A percentile compares a stretch with the other conserved stretches of the same genome.
Evolutionary conservation across 495 filamentous ascomycete genomes (phyloP).

Genomic region (Penicillium lividum): DNA sequence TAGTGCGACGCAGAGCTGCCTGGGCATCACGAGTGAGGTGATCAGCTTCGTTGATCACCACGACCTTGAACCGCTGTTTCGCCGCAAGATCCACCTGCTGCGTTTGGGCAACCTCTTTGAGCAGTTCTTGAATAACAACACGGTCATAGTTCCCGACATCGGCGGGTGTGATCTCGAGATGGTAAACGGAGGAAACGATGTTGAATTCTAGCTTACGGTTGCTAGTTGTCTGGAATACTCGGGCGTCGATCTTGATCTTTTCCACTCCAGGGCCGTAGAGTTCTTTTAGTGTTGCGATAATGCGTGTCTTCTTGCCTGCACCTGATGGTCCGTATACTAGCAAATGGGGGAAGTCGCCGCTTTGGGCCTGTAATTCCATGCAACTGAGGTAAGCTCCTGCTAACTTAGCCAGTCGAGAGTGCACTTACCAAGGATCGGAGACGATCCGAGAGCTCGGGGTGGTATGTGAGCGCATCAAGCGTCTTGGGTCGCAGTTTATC

Average conservation of each 20-base stretch:
- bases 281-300: conserved; percentile 89
- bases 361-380: conserved; percentile 69
- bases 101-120: conserved; percentile 98
- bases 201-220: conserved; percentile 99
- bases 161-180: conserved; percentile 95
- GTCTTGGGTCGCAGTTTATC: conserved; percentile 92
- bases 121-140: conserved; percentile 90
- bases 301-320: conserved; percentile 95
- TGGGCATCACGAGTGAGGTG: conserved; percentile 92
- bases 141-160: conserved; percentile 97
- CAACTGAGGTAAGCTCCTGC: conserved; percentile 3
- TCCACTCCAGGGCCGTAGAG: conserved; percentile 90
- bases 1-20: conserved; percentile 89
- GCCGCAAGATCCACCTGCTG: conserved; percentile 93
- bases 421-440: conserved; percentile 77
- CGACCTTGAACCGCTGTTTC: conserved; percentile 93
- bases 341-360: conserved; percentile 94
- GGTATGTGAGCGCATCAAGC: conserved; percentile 84
- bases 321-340: conserved; percentile 96
- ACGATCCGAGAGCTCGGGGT: conserved; percentile 82
- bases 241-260: conserved; percentile 95
- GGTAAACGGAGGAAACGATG: conserved; percentile 93
- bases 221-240: conserved; percentile 90
- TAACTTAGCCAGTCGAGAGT: conserved; percentile 3
- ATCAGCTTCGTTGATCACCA: conserved; percentile 99